Conservation (phyloP, 2,329 filamentous ascomycete species). For the Fusarium piperis region DNA sequence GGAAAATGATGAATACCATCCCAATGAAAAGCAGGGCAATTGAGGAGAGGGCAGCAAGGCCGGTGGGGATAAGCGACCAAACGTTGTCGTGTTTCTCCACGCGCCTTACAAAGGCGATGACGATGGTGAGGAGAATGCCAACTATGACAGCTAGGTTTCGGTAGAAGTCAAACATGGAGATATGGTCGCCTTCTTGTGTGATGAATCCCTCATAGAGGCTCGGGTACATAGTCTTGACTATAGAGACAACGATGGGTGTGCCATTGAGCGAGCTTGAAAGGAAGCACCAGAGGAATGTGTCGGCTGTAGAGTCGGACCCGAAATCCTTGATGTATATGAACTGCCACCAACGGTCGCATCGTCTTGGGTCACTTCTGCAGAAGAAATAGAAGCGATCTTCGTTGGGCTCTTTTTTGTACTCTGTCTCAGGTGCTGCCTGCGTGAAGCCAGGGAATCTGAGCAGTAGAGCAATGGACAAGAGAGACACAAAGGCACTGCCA, state of each 20-base stretch:
- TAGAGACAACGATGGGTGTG: neutral
- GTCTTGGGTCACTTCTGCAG: neutral
- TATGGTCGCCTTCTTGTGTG: neutral
- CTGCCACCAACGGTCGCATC: neutral
- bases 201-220: neutral
- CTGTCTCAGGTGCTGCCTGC: neutral
- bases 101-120: neutral
- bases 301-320: neutral
- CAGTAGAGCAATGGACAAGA: slow-evolving; percentile 10
- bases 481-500: neutral
- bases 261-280: neutral
- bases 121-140: neutral
- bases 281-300: neutral
- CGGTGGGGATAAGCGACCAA: neutral
- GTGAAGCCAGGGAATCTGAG: slow-evolving; percentile 13
- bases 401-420: neutral
- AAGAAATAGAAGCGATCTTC: neutral
- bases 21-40: neutral
- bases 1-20: neutral
- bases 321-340: neutral
- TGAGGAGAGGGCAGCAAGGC: neutral
- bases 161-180: neutral
- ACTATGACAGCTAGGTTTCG: neutral
- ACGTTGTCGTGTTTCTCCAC: too few species aligned
- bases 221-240: neutral